phyloP scores from a whole-genome alignment of 257 asterid species.

The Anisodus tanguticus region DNA sequence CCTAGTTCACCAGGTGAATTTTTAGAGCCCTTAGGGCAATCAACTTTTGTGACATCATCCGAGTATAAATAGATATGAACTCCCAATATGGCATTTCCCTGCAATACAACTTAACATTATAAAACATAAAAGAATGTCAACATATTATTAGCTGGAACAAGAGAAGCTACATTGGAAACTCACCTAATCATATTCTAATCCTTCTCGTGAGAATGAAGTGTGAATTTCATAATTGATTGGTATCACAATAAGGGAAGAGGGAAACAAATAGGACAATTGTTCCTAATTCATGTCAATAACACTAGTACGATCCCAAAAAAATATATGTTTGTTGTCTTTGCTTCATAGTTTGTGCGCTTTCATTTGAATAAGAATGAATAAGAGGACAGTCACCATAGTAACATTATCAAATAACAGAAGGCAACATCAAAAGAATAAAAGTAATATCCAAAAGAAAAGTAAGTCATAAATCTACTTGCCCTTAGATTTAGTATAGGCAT shows the following conservation, averaged over 20 bases:
- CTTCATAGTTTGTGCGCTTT: slow-evolving; percentile 17
- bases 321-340: slow-evolving; percentile 2
- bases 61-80: slow-evolving; percentile 90
- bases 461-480: neutral
- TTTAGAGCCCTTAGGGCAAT: slow-evolving; percentile 76
- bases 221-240: neutral
- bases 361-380: slow-evolving; percentile 18
- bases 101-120: slow-evolving; percentile 35
- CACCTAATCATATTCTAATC: neutral
- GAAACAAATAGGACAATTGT: neutral
- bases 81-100: slow-evolving; percentile 98
- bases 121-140: slow-evolving; percentile 18
- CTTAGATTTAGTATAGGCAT: neutral
- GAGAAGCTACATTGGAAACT: neutral
- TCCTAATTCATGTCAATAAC: neutral
- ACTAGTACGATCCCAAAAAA: neutral
- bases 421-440: slow-evolving; percentile 23
- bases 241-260: neutral
- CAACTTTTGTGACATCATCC: slow-evolving; percentile 75
- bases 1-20: slow-evolving; percentile 63
- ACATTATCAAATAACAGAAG: neutral
- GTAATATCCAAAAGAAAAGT: slow-evolving; percentile 16
- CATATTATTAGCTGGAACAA: neutral
- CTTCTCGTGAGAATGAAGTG: neutral
- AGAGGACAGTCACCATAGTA: neutral